A percentile compares a stretch with the other conserved stretches of the same genome.
phyloP scores from a whole-genome alignment of 192 early-diverging fungal species.

The Coemansia sp. region DNA sequence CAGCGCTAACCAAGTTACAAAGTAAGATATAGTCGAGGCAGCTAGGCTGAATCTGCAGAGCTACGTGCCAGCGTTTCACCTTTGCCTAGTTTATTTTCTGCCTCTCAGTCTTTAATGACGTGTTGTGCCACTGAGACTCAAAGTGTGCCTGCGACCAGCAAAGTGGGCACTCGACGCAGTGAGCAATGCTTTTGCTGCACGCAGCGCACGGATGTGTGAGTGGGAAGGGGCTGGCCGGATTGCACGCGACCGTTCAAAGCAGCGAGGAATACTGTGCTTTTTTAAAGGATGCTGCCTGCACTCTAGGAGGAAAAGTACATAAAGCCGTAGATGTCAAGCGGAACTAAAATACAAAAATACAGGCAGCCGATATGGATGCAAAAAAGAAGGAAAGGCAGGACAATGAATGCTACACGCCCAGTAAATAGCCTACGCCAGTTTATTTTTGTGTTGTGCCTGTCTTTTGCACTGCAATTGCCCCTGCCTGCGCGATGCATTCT shows the following conservation, averaged over 20 bases:
- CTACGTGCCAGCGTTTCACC: too few relatives aligned
- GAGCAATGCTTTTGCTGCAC: neutral
- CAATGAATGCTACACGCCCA: neutral
- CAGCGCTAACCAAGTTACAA: neutral
- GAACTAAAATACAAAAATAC: neutral
- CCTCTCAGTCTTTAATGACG: neutral
- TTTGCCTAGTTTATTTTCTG: neutral
- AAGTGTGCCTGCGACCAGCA: neutral
- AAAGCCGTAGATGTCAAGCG: neutral
- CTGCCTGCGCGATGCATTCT: neutral
- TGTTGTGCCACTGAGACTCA: neutral
- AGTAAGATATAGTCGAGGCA: neutral
- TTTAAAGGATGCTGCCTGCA: neutral
- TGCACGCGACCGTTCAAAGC: neutral
- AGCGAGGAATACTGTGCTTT: neutral
- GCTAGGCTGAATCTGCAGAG: too few relatives aligned
- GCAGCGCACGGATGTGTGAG: neutral
- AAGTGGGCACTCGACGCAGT: neutral
- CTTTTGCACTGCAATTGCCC: neutral
- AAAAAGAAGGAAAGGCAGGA: neutral
- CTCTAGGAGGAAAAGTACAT: neutral
- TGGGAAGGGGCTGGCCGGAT: neutral
- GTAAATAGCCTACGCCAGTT: constrained; percentile 1
- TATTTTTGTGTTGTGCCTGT: neutral
- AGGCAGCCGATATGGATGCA: neutral